A percentile compares a stretch with the other conserved stretches of the same genome.
Conservation (phyloP, 2,329 filamentous ascomycete genomes). For the Camillea tinctor region DNA sequence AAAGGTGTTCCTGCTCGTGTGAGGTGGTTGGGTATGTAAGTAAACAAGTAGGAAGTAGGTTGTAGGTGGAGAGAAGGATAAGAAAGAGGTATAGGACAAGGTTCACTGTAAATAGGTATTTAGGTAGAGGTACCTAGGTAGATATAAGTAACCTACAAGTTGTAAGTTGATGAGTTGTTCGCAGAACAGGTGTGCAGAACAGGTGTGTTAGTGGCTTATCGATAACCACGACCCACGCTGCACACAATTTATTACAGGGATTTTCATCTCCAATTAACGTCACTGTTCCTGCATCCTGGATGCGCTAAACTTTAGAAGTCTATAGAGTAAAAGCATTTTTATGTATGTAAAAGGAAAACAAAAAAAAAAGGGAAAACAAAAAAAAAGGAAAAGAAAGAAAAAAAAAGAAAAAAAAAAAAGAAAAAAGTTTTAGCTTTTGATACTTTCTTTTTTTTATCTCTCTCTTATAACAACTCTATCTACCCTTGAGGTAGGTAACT, state of each 20-base stretch:
- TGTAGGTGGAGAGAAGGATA: not conserved
- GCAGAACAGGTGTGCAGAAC: not conserved
- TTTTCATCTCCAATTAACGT: not conserved
- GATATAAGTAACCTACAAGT: not conserved
- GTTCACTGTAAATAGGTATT: too few relatives aligned
- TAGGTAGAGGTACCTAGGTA: not conserved
- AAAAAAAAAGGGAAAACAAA: too few relatives aligned
- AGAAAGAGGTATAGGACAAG: too few relatives aligned
- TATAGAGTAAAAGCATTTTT: not conserved
- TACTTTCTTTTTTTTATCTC: not conserved
- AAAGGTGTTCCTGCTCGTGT: not conserved
- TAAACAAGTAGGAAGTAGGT: not conserved
- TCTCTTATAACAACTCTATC: not conserved
- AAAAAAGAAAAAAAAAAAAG: too few relatives aligned
- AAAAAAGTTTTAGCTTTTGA: not conserved
- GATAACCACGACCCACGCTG: not conserved
- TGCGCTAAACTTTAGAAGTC: not conserved
- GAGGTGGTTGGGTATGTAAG: not conserved
- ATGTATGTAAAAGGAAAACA: too few relatives aligned
- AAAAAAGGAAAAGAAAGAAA: too few relatives aligned
- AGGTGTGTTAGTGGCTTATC: slow-evolving; percentile 3
- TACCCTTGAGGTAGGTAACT: too few relatives aligned
- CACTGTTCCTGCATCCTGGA: not conserved
- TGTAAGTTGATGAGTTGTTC: not conserved
- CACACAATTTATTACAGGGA: slow-evolving; percentile 6